Percentiles rank a stretch among this genome's conserved stretches.
Conservation (phyloP, 257 asterid genomes). For the Handroanthus guayacan region DNA sequence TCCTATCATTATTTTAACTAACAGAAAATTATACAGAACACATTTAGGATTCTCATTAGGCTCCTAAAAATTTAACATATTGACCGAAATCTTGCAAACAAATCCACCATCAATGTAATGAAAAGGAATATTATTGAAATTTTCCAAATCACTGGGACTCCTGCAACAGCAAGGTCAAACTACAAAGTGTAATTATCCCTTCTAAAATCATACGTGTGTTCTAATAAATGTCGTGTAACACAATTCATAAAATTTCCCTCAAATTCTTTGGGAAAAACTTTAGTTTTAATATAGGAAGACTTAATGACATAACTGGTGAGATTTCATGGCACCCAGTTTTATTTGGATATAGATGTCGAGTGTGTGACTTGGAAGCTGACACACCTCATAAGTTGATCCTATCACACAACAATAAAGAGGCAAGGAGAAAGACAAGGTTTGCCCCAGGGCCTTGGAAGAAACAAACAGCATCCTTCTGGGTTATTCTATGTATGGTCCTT, state of each 20-base stretch:
- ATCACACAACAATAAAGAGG: background rate
- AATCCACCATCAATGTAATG: too few relatives aligned
- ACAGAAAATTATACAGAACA: too few relatives aligned
- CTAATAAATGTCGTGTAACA: too few relatives aligned
- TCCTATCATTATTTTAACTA: too few relatives aligned
- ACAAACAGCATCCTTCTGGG: conserved; percentile 12
- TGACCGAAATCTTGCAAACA: too few relatives aligned
- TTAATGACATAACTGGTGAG: background rate
- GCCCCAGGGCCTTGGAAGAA: conserved; percentile 21
- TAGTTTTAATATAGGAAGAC: background rate
- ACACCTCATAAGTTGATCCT: background rate
- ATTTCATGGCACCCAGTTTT: background rate
- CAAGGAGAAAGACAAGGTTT: background rate
- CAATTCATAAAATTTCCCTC: background rate
- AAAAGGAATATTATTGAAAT: too few relatives aligned
- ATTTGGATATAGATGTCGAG: background rate
- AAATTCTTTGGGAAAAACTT: background rate
- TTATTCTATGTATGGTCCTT: background rate
- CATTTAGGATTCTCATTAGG: too few relatives aligned
- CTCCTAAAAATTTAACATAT: too few relatives aligned
- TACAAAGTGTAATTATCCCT: too few relatives aligned
- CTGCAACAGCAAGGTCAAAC: too few relatives aligned
- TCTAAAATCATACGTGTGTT: too few relatives aligned
- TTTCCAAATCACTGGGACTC: too few relatives aligned
- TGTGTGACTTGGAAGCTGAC: conserved; percentile 13